Evolutionary conservation across 2,329 filamentous ascomycete species (phyloP), one percentile per base, ranked within the genome.

Genomic region (Fusarium dlaminii): DNA sequence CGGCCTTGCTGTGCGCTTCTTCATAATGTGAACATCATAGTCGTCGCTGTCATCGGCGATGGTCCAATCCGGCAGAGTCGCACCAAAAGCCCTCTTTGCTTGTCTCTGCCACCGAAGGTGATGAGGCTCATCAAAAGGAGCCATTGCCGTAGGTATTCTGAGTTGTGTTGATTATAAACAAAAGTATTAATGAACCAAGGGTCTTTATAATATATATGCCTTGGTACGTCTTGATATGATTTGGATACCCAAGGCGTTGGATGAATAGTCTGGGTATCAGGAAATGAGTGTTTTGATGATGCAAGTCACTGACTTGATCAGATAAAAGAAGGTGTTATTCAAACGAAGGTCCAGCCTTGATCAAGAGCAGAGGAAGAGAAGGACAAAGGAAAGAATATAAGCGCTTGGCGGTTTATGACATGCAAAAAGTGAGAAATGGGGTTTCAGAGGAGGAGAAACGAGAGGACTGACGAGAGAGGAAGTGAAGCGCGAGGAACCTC

Each of bases 341-440:
- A 69, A 66, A 70, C 45, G 71, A 75, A 78, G 76, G 76, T 52
- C 76, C 76, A 75, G 76, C 76, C 76, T 78, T 77, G 65, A 63
- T 59, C 34, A 68, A 61, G 58, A 73, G 68, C 69, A 70, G 68
- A 63, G 58, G 64, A 73, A 63, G 64, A 74, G 56, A 72, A 68
- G 49, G 61, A 71, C 60, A 70, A 67, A 64, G 62, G 46, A 55
- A 62, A 69, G 24, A 59, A 68, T 46, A 68, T 46, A 67, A 54
- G 55, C 43, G 49, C 72, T 70, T 75, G 72, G 61, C 72, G 30
- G 55, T 58, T 73, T 73, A 72, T 74, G 56, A 64, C 66, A 66
- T 68, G 36, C 62, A 46, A 55, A 40, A 39, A 51, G 24, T 30
- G 52, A 34, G 39, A 36, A 36, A 40, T 63, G 51, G 59, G 62